Evolutionary conservation across 352 stramenopile species (phyloP), one percentile per base, ranked within the genome.

Genomic region (Globisporangium cederbergense): DNA sequence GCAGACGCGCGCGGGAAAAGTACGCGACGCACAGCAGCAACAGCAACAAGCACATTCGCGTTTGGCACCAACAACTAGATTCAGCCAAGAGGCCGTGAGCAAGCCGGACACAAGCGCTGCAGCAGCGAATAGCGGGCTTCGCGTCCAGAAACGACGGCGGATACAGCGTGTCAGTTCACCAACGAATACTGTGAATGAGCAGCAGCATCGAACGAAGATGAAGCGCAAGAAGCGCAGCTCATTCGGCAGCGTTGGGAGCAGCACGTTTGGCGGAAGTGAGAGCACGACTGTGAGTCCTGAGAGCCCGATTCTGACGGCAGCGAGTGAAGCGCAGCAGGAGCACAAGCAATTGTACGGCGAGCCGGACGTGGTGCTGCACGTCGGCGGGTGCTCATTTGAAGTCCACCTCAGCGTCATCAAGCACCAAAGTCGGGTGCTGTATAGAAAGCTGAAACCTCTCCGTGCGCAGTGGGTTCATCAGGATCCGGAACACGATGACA

Each of bases 331-430:
- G 32, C 42, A 45, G 38, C 58, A 58, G 16, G 30, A 46, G 38
- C 47, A 20, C 34, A 11, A 45, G 8, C 34, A 32, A 30, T 22
- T 22, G 16, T 51, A 58, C 6, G 59, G 59, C 2, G 47, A 56
- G 3, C 59, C 72, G 14, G 79, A 91, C 61, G 59, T 83, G 8
- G 55, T 83, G 42, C 57, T 92, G 16, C 79, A 89, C 57, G 69
- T 79, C 0, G 68, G 80, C 28, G 65, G 62, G 30, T 92, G 83
- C 64, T 74, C 78, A 20, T 77, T 92, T 43, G 64, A 64, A 16
- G 18, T 89, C 8, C 76, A 88, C 58, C 43, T 70, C 4, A 59
- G 47, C 1, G 62, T 81, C 32, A 36, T 89, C 14, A 64, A 77
- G 32, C 42, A 52, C 2, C 71, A 75, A 51, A 76, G 81, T 64